These are phyloP conservation scores for Punica granatum DNA, from an alignment of 345 rosid genomes.

Conservation along the genomic window DNA sequence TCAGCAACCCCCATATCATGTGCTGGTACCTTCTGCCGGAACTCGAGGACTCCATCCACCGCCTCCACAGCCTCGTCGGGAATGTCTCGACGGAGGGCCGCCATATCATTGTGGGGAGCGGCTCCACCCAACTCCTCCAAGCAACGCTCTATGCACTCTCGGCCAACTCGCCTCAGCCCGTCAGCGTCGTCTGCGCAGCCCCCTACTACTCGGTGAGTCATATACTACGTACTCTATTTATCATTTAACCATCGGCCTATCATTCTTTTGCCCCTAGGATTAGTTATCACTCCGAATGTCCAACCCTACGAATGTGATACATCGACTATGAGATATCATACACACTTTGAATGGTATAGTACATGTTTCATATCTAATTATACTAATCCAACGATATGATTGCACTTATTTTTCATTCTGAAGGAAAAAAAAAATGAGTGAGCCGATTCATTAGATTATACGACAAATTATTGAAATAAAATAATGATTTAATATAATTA, in stretches of 20 bases:
- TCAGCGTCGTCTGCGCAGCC: constrained; percentile 70
- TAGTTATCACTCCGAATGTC: no score
- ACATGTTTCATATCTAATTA: no score
- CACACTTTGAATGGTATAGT: no score
- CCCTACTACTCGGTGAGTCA: constrained; percentile 80
- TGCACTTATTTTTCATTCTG: no score
- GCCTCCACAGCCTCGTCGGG: constrained; percentile 50
- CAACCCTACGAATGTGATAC: no score
- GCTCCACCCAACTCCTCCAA: constrained; percentile 71
- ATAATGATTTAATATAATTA: no score
- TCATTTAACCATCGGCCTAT: neutral
- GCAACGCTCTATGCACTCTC: constrained; percentile 76
- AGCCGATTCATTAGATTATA: no score
- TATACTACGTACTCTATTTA: neutral
- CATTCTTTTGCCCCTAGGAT: no score
- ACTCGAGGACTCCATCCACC: constrained; percentile 51
- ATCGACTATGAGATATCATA: no score
- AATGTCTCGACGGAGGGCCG: constrained; percentile 53
- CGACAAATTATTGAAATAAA: no score
- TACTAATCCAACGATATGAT: no score
- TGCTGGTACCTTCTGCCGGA: constrained; percentile 84
- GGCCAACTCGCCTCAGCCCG: constrained; percentile 21
- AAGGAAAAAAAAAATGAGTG: no score
- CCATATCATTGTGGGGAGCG: constrained; percentile 69
- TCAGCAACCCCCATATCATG: constrained; percentile 37